Evolutionary conservation across 805 yeast species (phyloP).

Genomic region (Metschnikowia picachoensis): DNA sequence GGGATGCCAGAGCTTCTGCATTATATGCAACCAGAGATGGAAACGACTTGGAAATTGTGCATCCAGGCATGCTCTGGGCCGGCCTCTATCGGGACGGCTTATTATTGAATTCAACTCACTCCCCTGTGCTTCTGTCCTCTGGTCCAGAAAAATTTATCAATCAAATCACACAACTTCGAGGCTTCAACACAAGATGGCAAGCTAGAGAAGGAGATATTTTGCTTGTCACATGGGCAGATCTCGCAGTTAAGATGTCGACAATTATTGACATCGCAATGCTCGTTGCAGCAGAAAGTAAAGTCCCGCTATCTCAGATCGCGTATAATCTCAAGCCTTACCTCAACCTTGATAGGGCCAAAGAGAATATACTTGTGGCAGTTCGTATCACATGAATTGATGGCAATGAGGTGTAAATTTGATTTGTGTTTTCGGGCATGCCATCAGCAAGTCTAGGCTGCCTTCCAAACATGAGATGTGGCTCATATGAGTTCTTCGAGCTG

Average conservation of each 20-base stretch:
- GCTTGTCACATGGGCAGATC: not conserved
- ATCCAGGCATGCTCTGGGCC: slow-evolving; percentile 1
- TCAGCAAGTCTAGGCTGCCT: no score
- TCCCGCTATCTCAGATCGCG: not conserved
- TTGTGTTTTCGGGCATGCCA: no score
- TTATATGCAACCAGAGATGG: slow-evolving; percentile 1
- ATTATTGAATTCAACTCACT: not conserved
- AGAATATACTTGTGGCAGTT: not conserved
- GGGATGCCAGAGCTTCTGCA: not conserved
- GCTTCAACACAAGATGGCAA: not conserved
- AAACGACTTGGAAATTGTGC: not conserved
- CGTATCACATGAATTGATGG: no score
- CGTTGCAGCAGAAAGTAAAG: not conserved
- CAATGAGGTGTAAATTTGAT: no score
- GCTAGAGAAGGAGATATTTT: not conserved
- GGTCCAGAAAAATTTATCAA: not conserved
- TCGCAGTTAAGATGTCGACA: not conserved
- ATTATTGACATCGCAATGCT: not conserved
- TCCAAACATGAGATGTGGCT: no score
- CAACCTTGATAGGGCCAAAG: not conserved
- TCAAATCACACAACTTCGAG: not conserved
- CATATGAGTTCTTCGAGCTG: no score
- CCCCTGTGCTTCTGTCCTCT: no score
- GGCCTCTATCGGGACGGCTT: slow-evolving; percentile 3
- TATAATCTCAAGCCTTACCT: not conserved